Evolutionary conservation across 116 monocot species (phyloP).

Genomic region (Iris pallida): DNA sequence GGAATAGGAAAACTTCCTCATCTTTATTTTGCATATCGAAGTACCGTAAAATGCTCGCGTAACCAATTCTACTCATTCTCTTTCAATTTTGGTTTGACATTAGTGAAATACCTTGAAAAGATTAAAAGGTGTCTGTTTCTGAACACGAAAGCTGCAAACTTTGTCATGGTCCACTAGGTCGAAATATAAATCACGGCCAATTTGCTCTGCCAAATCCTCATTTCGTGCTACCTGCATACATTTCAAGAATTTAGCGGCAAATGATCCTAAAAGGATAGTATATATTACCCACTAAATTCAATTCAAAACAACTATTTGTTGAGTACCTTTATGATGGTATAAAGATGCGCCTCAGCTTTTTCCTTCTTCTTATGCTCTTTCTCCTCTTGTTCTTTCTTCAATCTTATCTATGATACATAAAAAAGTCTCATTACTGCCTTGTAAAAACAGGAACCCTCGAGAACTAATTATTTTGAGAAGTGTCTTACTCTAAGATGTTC

Average conservation of each 20-base stretch:
- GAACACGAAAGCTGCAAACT: slow-evolving; percentile 91
- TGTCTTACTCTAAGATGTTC: slow-evolving; percentile 88
- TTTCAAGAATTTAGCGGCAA: not conserved
- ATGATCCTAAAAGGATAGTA: not conserved
- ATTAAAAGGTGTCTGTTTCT: slow-evolving; percentile 78
- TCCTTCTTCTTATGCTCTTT: slow-evolving; percentile 98
- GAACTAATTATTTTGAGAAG: not conserved
- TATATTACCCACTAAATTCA: not conserved
- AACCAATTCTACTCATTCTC: not conserved
- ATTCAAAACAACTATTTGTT: not conserved
- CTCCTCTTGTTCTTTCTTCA: slow-evolving; percentile 98
- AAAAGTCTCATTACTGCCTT: not conserved
- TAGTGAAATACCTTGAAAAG: slow-evolving; percentile 68
- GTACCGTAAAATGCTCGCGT: not conserved
- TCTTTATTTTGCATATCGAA: not conserved
- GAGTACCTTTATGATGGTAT: slow-evolving; percentile 89
- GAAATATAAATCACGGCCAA: slow-evolving; percentile 93
- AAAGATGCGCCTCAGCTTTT: slow-evolving; percentile 98
- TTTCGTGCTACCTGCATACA: slow-evolving; percentile 73
- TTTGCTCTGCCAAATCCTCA: slow-evolving; percentile 83
- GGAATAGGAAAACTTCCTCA: too few relatives aligned
- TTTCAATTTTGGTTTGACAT: not conserved
- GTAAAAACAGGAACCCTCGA: not conserved
- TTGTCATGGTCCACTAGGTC: slow-evolving; percentile 98
- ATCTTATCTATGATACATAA: slow-evolving; percentile 55